A percentile compares a stretch with the other conserved stretches of the same genome.
phyloP scores from a whole-genome alignment of 1,284 basidiomycete genomes.

The Lentinula novae-zelandiae region DNA sequence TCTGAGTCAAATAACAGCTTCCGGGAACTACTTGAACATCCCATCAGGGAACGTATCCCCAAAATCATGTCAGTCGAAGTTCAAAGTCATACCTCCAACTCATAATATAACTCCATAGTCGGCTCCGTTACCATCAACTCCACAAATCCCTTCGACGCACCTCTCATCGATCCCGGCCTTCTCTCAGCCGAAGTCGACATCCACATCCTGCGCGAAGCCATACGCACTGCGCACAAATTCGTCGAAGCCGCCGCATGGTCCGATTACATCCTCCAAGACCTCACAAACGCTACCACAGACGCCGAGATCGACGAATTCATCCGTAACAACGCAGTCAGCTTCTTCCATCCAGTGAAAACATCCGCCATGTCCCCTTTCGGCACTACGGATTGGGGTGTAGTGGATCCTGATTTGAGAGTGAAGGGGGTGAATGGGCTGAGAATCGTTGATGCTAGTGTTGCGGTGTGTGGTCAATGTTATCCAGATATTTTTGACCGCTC shows the following conservation, averaged over 20 bases:
- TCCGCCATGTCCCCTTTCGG: conserved; percentile 10
- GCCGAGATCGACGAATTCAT: conserved; percentile 17
- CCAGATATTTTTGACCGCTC: neutral
- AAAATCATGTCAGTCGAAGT: neutral
- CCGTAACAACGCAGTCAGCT: conserved; percentile 9
- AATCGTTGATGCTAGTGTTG: conserved; percentile 17
- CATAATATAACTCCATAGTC: conserved; percentile 5
- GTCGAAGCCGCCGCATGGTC: conserved; percentile 14
- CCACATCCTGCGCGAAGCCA: conserved; percentile 13
- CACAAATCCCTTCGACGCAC: conserved; percentile 12
- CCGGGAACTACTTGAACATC: conserved; percentile 5
- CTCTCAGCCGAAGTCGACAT: conserved; percentile 17
- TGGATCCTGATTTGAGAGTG: conserved; percentile 16
- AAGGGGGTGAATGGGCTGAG: conserved; percentile 15
- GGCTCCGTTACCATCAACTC: conserved; percentile 17
- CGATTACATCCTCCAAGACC: conserved; percentile 15
- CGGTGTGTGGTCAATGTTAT: conserved; percentile 16
- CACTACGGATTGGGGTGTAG: conserved; percentile 11
- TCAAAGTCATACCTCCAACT: neutral
- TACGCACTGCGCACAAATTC: conserved; percentile 11
- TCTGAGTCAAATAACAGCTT: neutral
- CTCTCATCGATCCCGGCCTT: conserved; percentile 17
- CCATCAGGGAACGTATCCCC: conserved; percentile 2
- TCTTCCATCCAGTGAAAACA: conserved; percentile 14
- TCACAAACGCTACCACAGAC: conserved; percentile 4